Evolutionary conservation across 305 asterid species (phyloP), one percentile per base, ranked within the genome.

Genomic region (Solanum hybrid): DNA sequence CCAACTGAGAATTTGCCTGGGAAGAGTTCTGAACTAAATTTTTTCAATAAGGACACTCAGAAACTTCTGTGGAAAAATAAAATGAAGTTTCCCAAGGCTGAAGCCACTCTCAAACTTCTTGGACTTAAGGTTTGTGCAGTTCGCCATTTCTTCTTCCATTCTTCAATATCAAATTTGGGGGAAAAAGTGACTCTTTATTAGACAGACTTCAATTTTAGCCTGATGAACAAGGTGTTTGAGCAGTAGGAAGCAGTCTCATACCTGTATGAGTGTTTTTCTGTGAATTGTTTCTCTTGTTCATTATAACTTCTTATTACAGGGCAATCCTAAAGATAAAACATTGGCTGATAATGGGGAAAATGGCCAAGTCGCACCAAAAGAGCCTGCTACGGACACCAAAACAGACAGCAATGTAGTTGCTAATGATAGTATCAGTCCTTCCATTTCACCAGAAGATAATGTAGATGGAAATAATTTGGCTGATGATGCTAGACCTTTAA

Each of bases 31-130:
- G 99, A 96, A 92, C 89, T 92, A 90, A 97, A 97, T 91, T 90
- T 78, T 27, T 91, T 96, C 91, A 92, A 91, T 69, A 97, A 96
- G 95, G 98, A 95, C 87, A 95, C 97, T 85, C 99, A 97, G 95
- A 96, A 92, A 95, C 97, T 96, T 88, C 92, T 97, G 79, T 96
- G 99, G 99, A 97, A 97, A 91, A 96, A 96, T 91, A 95, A 94
- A 91, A 93, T 97, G 96, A 94, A 93, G 92, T 96, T 95, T 84
- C 94, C 96, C 7, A 95, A 96, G 91, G 95, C 99, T 3, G 96
- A 95, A 89, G 95, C 97, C 51, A 89, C 91, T 11, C 96, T 97
- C 79, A 95, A 94, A 91, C 92, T 87, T 92, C 99, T 96, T 86
- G 98, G 99, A 87, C 95, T 95, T 90, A 75, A 78, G 93, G 98